Percentiles rank a stretch among this genome's conserved stretches.
phyloP scores from a whole-genome alignment of 2,329 filamentous ascomycete species.

The Emergomyces orientalis region DNA sequence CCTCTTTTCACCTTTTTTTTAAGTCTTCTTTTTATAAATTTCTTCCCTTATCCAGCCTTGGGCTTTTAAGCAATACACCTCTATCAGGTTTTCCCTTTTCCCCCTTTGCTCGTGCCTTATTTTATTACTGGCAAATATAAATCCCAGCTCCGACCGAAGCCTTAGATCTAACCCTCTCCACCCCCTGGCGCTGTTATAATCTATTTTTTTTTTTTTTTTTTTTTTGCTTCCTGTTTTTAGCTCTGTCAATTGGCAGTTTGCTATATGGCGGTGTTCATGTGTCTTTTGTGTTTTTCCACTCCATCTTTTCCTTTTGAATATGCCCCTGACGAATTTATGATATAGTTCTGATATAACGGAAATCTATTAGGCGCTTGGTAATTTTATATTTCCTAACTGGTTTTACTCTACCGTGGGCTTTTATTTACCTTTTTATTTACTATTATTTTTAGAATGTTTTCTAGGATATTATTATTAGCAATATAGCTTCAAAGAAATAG shows the following conservation, averaged over 20 bases:
- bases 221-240: not conserved
- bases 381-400: not conserved
- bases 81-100: not conserved
- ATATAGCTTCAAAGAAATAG: no score
- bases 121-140: not conserved
- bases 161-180: not conserved
- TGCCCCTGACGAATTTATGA: not conserved
- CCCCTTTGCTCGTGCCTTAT: not conserved
- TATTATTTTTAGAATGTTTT: not conserved
- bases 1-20: not conserved
- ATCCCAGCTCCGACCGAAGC: not conserved
- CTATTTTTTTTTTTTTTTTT: not conserved
- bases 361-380: not conserved
- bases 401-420: not conserved
- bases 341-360: not conserved
- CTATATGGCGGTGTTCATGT: not conserved
- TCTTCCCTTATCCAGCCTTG: not conserved
- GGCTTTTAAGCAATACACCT: not conserved
- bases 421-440: not conserved
- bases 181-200: not conserved
- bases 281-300: not conserved
- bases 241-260: not conserved
- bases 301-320: not conserved
- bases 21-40: not conserved
- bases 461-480: no score